phyloP scores from a whole-genome alignment of 2,329 filamentous ascomycete genomes.

The Arthrocladium fulminans region DNA sequence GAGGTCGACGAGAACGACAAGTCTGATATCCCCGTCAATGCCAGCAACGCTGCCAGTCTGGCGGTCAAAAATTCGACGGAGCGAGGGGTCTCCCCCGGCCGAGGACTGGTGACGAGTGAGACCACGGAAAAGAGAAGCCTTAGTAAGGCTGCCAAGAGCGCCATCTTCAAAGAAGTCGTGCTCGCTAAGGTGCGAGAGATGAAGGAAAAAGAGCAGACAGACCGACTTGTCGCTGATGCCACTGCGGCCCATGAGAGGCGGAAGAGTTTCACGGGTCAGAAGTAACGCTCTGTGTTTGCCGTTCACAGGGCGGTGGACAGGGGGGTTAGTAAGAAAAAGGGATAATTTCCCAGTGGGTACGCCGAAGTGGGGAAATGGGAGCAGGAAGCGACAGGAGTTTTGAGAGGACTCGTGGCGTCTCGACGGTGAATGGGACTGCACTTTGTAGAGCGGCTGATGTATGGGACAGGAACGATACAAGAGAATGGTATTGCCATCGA shows the following conservation, averaged over 20 bases:
- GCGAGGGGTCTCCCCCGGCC: slow-evolving; percentile 22
- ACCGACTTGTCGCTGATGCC: slow-evolving; percentile 56
- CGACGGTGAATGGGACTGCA: too few species aligned
- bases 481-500: background rate
- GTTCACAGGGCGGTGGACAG: background rate
- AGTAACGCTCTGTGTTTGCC: slow-evolving; percentile 3
- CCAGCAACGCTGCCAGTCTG: slow-evolving; percentile 47
- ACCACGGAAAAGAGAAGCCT: slow-evolving; percentile 39
- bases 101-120: slow-evolving; percentile 27
- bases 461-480: background rate
- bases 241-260: slow-evolving; percentile 31
- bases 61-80: slow-evolving; percentile 21
- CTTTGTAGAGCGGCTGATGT: too few species aligned
- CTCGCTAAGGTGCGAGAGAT: slow-evolving; percentile 86
- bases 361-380: too few species aligned
- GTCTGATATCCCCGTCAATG: slow-evolving; percentile 54
- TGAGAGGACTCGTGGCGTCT: background rate
- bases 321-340: background rate
- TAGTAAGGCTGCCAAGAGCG: slow-evolving; percentile 51
- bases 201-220: slow-evolving; percentile 73
- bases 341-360: too few species aligned
- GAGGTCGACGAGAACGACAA: slow-evolving; percentile 52
- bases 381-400: background rate
- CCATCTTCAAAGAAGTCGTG: slow-evolving; percentile 91
- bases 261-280: slow-evolving; percentile 17